Conservation (phyloP, 305 asterid species). For the Solanum hybrid region DNA sequence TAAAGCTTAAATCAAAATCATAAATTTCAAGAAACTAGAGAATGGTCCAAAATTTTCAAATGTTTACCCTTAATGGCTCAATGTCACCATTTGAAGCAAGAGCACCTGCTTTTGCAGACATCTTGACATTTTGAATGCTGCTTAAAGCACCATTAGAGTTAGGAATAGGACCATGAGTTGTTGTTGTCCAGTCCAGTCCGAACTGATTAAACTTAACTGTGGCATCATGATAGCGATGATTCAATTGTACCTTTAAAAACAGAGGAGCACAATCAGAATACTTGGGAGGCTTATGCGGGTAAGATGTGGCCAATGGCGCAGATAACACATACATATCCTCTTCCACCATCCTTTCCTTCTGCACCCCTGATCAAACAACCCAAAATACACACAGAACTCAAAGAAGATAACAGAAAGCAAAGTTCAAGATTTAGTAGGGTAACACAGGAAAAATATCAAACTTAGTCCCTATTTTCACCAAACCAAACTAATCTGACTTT, state of each 20-base stretch:
- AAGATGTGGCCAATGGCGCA: constrained; percentile 52
- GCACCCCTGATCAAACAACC: constrained; percentile 47
- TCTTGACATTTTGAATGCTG: constrained; percentile 17
- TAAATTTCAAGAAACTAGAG: neutral
- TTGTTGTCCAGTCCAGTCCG: constrained; percentile 80
- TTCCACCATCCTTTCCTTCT: constrained; percentile 71
- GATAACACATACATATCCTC: constrained; percentile 69
- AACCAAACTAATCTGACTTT: neutral
- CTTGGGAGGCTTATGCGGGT: constrained; percentile 66
- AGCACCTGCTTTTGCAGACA: constrained; percentile 28
- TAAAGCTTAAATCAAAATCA: neutral
- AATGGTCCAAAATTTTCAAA: neutral
- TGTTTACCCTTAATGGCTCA: constrained; percentile 51
- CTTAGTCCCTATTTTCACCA: neutral
- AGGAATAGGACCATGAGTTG: constrained; percentile 64
- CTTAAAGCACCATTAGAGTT: constrained; percentile 23
- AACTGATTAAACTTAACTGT: constrained; percentile 74
- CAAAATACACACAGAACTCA: constrained; percentile 14
- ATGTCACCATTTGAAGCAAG: constrained; percentile 24
- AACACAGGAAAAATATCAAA: neutral
- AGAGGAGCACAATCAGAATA: constrained; percentile 75
- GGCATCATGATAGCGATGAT: constrained; percentile 32
- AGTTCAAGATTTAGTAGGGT: neutral
- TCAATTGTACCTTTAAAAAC: constrained; percentile 53
- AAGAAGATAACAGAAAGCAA: neutral